A percentile compares a stretch with the other conserved stretches of the same genome.
phyloP scores from a whole-genome alignment of 768 basidiomycete genomes.

The Calocera cornea region DNA sequence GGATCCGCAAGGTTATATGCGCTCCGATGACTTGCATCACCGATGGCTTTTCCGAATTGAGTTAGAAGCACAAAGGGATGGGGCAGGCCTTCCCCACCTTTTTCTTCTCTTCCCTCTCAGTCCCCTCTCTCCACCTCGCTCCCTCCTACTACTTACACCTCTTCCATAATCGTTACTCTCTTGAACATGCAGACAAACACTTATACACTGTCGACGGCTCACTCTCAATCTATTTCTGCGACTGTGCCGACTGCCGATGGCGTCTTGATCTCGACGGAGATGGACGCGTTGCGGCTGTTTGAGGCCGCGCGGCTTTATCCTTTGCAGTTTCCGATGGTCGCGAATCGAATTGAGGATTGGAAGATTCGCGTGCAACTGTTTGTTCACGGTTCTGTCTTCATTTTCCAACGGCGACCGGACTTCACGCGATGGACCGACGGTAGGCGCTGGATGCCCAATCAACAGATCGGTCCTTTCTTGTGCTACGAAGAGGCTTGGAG shows the following conservation, averaged over 20 bases:
- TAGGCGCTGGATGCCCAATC: not conserved
- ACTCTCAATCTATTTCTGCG: not conserved
- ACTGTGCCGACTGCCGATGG: not conserved
- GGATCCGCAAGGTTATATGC: not conserved
- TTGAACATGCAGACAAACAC: not conserved
- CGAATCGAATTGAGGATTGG: not conserved
- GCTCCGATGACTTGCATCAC: not conserved
- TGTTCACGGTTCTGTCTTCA: not conserved
- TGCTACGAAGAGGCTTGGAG: not conserved
- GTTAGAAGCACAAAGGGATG: not conserved
- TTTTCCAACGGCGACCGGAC: not conserved
- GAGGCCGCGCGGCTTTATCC: not conserved
- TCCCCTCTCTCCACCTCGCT: not conserved
- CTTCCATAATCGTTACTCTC: not conserved
- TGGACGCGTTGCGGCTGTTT: not conserved
- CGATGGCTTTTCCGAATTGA: not conserved
- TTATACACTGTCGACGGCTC: not conserved
- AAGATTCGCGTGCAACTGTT: not conserved
- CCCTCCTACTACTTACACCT: not conserved
- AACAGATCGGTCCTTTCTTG: not conserved
- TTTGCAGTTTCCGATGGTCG: not conserved
- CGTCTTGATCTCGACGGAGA: not conserved
- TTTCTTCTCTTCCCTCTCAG: not conserved
- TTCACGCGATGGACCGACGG: not conserved
- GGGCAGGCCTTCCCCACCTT: not conserved